phyloP scores from a whole-genome alignment of 169 alveolate genomes.

The Cryptosporidium andersoni region DNA sequence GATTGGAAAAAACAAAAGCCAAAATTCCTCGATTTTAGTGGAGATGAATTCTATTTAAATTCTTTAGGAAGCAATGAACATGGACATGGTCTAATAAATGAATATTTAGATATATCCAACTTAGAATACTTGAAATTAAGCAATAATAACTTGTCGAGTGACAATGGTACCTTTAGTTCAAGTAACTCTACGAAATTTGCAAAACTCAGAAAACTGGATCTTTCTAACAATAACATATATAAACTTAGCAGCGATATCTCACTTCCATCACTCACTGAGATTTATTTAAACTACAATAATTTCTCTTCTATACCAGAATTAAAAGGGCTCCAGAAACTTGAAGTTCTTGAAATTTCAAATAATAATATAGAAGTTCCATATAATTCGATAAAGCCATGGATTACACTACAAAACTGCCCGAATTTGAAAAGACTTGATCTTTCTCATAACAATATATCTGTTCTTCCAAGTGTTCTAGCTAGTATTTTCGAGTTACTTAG shows the following conservation, averaged over 20 bases:
- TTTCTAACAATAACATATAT: slow-evolving; percentile 24
- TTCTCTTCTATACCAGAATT: slow-evolving; percentile 35
- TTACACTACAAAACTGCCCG: slow-evolving; percentile 8
- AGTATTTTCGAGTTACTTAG: slow-evolving; percentile 4
- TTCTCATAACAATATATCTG: slow-evolving; percentile 22
- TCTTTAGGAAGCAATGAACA: slow-evolving; percentile 24
- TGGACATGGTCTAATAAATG: slow-evolving; percentile 27
- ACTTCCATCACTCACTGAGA: slow-evolving; percentile 27
- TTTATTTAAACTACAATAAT: slow-evolving; percentile 22
- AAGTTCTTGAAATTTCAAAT: slow-evolving; percentile 18
- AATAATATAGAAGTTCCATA: slow-evolving; percentile 10
- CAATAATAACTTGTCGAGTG: slow-evolving; percentile 24
- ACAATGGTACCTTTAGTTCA: slow-evolving; percentile 36
- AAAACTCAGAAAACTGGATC: slow-evolving; percentile 16
- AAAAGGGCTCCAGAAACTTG: slow-evolving; percentile 14
- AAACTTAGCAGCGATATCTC: slow-evolving; percentile 13
- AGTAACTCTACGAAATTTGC: slow-evolving; percentile 30
- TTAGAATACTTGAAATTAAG: slow-evolving; percentile 25
- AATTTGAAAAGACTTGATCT: slow-evolving; percentile 20
- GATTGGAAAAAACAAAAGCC: slow-evolving; percentile 46
- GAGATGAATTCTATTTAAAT: slow-evolving; percentile 12
- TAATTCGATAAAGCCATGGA: slow-evolving; percentile 11
- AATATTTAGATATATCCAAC: slow-evolving; percentile 16
- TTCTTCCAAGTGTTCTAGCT: slow-evolving; percentile 39
- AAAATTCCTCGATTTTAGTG: slow-evolving; percentile 61